These are phyloP conservation scores for Penicillium flavigenum DNA, from an alignment of 495 filamentous ascomycete species.

Conservation along the genomic window DNA sequence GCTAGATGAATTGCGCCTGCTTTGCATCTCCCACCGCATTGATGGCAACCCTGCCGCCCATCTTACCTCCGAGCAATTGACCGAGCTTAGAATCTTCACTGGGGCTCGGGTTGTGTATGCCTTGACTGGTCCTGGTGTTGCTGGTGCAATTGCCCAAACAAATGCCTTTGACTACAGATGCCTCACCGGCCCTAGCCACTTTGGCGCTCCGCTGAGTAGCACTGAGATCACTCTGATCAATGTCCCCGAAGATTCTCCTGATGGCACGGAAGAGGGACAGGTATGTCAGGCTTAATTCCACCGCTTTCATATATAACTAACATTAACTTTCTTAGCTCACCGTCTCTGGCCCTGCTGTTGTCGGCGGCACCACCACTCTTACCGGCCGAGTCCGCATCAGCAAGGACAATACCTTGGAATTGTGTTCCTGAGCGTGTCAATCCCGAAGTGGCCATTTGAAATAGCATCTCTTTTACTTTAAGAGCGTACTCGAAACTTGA, in stretches of 20 bases:
- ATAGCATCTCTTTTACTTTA: not conserved
- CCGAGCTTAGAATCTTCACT: constrained; percentile 77
- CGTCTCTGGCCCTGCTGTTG: constrained; percentile 43
- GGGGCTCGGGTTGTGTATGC: constrained; percentile 82
- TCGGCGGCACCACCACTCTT: constrained; percentile 33
- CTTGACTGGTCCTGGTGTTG: constrained; percentile 75
- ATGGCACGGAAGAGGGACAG: constrained; percentile 55
- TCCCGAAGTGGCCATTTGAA: not conserved
- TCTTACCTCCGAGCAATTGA: constrained; percentile 66
- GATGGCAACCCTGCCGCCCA: constrained; percentile 34
- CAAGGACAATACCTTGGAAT: constrained; percentile 43
- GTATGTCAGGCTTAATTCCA: constrained; percentile 39
- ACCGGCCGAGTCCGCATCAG: constrained; percentile 36
- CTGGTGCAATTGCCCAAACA: constrained; percentile 81
- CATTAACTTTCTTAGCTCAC: constrained; percentile 29
- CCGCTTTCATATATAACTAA: not conserved
- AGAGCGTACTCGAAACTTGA: not conserved
- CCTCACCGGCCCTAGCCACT: constrained; percentile 59
- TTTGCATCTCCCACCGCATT: constrained; percentile 43
- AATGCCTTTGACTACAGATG: constrained; percentile 84
- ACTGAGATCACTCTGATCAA: constrained; percentile 70
- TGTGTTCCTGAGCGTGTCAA: constrained; percentile 16
- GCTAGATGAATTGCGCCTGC: constrained; percentile 67
- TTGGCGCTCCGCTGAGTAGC: constrained; percentile 77
- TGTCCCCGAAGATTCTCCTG: constrained; percentile 58